phyloP scores from a whole-genome alignment of 345 rosid genomes.

The Passiflora organensis region DNA sequence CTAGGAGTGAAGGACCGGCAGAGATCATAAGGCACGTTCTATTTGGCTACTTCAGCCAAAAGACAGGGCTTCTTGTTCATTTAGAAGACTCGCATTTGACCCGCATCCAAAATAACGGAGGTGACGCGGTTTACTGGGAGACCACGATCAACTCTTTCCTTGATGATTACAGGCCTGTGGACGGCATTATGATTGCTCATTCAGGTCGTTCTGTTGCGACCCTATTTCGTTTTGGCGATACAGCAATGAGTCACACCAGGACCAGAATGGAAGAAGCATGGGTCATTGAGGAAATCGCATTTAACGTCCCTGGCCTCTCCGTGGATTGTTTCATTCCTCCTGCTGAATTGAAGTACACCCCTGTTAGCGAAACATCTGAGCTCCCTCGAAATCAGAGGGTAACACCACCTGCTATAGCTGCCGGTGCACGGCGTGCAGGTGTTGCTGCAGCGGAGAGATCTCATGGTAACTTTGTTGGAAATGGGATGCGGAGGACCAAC shows the following conservation, averaged over 20 bases:
- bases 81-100: conserved; percentile 26
- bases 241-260: conserved; percentile 23
- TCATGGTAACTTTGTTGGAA: conserved; percentile 13
- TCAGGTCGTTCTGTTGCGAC: conserved; percentile 22
- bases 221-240: conserved; percentile 21
- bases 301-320: conserved; percentile 21
- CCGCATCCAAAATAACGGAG: conserved; percentile 23
- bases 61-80: conserved; percentile 24
- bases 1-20: conserved; percentile 26
- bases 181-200: conserved; percentile 25
- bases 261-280: conserved; percentile 30
- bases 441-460: conserved; percentile 44
- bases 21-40: conserved; percentile 25
- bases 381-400: conserved; percentile 45
- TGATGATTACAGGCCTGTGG: conserved; percentile 22
- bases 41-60: conserved; percentile 24
- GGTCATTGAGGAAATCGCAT: conserved; percentile 22
- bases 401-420: conserved; percentile 32
- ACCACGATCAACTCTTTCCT: conserved; percentile 23
- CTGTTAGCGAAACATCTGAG: conserved; percentile 44
- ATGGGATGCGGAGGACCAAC: conserved; percentile 24
- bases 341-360: conserved; percentile 20
- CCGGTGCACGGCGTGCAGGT: conserved; percentile 38
- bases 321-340: conserved; percentile 27
- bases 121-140: conserved; percentile 27